Conservation (phyloP, 805 yeast species). For the Monosporozyma solicola region DNA sequence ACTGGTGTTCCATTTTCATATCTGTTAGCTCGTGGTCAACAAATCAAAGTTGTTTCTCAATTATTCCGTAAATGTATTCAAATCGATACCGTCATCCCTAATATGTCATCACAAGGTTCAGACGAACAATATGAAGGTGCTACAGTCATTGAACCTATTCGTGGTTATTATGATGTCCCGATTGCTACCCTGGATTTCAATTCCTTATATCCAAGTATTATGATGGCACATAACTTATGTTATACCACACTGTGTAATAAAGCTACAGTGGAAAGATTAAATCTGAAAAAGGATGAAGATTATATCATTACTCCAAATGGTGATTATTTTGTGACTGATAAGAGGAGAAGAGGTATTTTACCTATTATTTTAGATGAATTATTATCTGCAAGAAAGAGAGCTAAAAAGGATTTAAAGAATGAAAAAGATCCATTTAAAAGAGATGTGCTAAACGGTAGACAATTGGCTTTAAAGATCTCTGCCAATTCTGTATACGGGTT, state of each 20-base stretch:
- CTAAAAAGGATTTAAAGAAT: slow-evolving; percentile 79
- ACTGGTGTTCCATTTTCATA: slow-evolving; percentile 97
- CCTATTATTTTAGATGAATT: slow-evolving; percentile 90
- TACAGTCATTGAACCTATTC: slow-evolving; percentile 90
- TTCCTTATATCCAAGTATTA: slow-evolving; percentile 92
- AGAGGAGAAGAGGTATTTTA: slow-evolving; percentile 69
- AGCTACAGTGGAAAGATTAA: slow-evolving; percentile 55
- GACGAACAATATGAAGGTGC: slow-evolving; percentile 98
- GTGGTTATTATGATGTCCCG: slow-evolving; percentile 95
- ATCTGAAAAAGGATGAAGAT: slow-evolving; percentile 60
- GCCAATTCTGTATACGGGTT: slow-evolving; percentile 98
- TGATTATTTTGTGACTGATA: slow-evolving; percentile 72
- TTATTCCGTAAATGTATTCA: slow-evolving; percentile 85
- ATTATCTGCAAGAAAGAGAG: slow-evolving; percentile 84
- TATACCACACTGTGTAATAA: slow-evolving; percentile 79
- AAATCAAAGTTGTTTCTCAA: slow-evolving; percentile 94
- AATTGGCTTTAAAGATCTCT: slow-evolving; percentile 88
- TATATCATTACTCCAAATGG: slow-evolving; percentile 86
- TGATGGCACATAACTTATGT: slow-evolving; percentile 98
- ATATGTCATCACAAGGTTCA: slow-evolving; percentile 66
- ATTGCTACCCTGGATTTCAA: slow-evolving; percentile 97
- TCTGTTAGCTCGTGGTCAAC: slow-evolving; percentile 87
- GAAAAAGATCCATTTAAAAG: slow-evolving; percentile 92
- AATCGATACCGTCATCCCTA: slow-evolving; percentile 83
- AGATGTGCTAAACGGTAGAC: slow-evolving; percentile 94